These are phyloP conservation scores for Pythium dissotocum DNA, from an alignment of 352 stramenopile genomes.

Conservation along the genomic window DNA sequence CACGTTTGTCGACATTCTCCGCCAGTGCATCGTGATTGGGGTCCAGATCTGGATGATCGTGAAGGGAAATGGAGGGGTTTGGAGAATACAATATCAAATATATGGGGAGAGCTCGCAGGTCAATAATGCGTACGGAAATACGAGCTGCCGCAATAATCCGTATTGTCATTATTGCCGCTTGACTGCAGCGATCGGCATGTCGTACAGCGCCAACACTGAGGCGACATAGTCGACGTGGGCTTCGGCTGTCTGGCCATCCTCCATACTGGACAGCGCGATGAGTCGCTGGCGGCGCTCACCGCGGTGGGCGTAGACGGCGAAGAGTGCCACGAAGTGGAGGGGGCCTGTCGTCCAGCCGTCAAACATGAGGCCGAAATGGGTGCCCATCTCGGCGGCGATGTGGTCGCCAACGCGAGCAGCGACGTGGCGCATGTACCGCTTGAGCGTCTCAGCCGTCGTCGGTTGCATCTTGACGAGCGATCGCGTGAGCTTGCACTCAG, in stretches of 20 bases:
- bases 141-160: too few relatives aligned
- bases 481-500: neutral
- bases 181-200: constrained; percentile 26
- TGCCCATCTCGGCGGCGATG: constrained; percentile 18
- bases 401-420: constrained; percentile 7
- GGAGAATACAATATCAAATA: too few relatives aligned
- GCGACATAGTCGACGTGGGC: neutral
- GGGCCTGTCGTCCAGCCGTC: constrained; percentile 1
- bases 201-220: constrained; percentile 18
- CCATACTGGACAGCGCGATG: neutral
- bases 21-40: too few relatives aligned
- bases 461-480: constrained; percentile 5
- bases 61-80: too few relatives aligned
- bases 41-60: too few relatives aligned
- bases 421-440: constrained; percentile 5
- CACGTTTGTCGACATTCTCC: too few relatives aligned
- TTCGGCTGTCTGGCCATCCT: constrained; percentile 1
- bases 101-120: too few relatives aligned
- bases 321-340: constrained; percentile 6
- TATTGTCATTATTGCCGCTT: neutral
- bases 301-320: neutral
- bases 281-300: constrained; percentile 1
- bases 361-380: constrained; percentile 7
- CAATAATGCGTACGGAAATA: too few relatives aligned
- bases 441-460: neutral